phyloP scores from a whole-genome alignment of 2,329 filamentous ascomycete genomes.

The Pyrenophora seminiperda region DNA sequence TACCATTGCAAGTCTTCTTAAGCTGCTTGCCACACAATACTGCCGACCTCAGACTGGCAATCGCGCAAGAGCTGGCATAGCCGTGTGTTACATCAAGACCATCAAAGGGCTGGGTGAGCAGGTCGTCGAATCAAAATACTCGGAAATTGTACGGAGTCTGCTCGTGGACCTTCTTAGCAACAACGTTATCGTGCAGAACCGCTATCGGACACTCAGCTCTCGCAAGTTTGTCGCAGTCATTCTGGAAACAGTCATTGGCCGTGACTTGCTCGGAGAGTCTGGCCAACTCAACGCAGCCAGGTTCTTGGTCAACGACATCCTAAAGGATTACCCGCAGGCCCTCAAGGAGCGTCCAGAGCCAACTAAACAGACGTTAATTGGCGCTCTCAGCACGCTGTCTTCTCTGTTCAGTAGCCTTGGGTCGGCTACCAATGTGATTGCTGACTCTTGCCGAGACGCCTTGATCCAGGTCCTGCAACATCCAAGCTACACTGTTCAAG shows the following conservation, averaged over 20 bases:
- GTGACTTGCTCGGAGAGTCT: constrained; percentile 82
- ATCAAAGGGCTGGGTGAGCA: constrained; percentile 79
- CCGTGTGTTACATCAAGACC: constrained; percentile 83
- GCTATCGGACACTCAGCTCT: constrained; percentile 84
- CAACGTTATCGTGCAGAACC: constrained; percentile 76
- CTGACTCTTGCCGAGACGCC: constrained; percentile 83
- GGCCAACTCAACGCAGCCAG: constrained; percentile 84
- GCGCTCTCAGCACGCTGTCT: constrained; percentile 76
- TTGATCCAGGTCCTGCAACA: constrained; percentile 90
- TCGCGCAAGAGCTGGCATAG: constrained; percentile 78
- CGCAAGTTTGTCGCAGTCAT: constrained; percentile 83
- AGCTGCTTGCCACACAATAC: constrained; percentile 80
- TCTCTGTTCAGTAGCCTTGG: constrained; percentile 80
- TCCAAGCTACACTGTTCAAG: constrained; percentile 93
- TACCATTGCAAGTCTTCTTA: constrained; percentile 77
- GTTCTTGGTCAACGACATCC: constrained; percentile 79
- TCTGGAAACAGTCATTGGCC: constrained; percentile 81
- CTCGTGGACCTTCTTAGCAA: constrained; percentile 80
- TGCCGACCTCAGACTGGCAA: constrained; percentile 78
- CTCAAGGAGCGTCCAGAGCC: constrained; percentile 87
- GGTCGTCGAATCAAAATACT: constrained; percentile 81
- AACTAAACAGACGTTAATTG: constrained; percentile 81
- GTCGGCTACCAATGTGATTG: constrained; percentile 77
- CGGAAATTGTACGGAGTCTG: constrained; percentile 78
- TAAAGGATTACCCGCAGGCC: constrained; percentile 93